phyloP scores from a whole-genome alignment of 1,139 yeast genomes.

The Sugiyamaella novakii region DNA sequence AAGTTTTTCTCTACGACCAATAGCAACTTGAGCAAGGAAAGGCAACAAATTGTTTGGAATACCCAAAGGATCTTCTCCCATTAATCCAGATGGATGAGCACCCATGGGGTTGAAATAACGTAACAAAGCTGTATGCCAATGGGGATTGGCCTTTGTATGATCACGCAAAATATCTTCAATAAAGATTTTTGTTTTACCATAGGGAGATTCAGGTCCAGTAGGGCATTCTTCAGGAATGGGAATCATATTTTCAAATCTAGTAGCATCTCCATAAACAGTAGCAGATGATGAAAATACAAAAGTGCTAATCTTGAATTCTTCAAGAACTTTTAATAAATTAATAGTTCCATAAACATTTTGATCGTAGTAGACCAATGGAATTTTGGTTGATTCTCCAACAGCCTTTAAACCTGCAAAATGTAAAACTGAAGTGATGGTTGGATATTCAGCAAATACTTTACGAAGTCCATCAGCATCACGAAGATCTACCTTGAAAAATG shows the following conservation, averaged over 20 bases:
- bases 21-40: conserved; percentile 75
- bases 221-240: conserved; percentile 84
- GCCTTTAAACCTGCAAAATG: conserved; percentile 90
- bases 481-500: conserved; percentile 63
- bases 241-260: conserved; percentile 69
- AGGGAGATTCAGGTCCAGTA: conserved; percentile 73
- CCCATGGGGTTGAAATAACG: conserved; percentile 85
- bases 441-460: conserved; percentile 52
- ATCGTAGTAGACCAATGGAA: conserved; percentile 71
- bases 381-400: conserved; percentile 75
- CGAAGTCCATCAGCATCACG: conserved; percentile 53
- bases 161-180: conserved; percentile 68
- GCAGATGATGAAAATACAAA: conserved; percentile 80
- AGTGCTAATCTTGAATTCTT: conserved; percentile 50
- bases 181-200: conserved; percentile 69
- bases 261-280: conserved; percentile 83
- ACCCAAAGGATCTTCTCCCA: conserved; percentile 82
- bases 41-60: conserved; percentile 78
- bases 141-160: conserved; percentile 51
- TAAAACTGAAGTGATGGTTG: conserved; percentile 60
- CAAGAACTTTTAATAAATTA: conserved; percentile 58
- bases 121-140: conserved; percentile 66
- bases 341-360: conserved; percentile 71
- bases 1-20: conserved; percentile 68
- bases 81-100: conserved; percentile 77